Percentiles rank a stretch among this genome's conserved stretches.
Conservation (phyloP, 371 early-diverging fungal genomes). For the Amoeboaphelidium protococcarum region DNA sequence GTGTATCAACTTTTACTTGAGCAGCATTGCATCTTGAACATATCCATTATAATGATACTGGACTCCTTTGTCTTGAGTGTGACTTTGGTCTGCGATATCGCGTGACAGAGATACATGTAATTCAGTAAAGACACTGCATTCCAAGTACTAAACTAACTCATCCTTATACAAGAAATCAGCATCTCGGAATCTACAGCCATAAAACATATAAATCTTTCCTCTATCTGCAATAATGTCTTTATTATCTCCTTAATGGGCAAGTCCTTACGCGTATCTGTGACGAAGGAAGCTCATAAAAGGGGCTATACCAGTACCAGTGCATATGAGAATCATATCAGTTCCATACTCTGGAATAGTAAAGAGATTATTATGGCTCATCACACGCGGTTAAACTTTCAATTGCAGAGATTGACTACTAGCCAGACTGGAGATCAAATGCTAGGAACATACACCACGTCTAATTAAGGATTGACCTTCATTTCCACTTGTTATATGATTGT, state of each 20-base stretch:
- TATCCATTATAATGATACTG: background rate
- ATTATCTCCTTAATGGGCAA: no score
- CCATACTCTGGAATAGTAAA: no score
- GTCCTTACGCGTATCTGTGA: no score
- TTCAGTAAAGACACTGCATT: background rate
- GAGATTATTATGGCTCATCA: no score
- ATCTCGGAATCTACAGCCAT: background rate
- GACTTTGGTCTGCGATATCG: background rate
- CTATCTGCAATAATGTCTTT: background rate
- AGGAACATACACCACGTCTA: no score
- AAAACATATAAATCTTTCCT: background rate
- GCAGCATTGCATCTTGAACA: background rate
- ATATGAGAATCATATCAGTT: constrained; percentile 41
- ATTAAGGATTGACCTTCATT: no score
- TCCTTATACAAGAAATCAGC: background rate
- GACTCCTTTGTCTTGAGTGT: background rate
- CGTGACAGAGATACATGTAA: background rate
- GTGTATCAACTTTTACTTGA: background rate
- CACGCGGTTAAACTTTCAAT: no score
- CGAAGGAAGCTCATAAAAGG: constrained; percentile 59
- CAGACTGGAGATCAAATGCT: no score
- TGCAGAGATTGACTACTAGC: no score
- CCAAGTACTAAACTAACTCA: background rate
- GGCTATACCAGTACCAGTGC: constrained; percentile 71
- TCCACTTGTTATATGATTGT: no score